Evolutionary conservation across 306 rosid species (phyloP).

Genomic region (Sechiopsis laciniata): DNA sequence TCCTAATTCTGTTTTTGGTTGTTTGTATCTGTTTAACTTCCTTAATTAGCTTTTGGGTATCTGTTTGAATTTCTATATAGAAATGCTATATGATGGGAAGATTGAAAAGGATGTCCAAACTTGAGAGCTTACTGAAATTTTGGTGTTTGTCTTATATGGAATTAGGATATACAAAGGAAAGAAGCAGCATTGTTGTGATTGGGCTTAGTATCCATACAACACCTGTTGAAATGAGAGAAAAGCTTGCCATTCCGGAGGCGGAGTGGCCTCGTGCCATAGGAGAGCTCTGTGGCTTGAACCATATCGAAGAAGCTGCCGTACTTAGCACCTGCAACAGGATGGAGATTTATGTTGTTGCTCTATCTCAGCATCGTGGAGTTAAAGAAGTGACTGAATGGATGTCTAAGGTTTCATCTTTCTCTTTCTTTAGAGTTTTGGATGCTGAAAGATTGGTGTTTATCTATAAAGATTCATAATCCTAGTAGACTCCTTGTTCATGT

Average conservation of each 20-base stretch:
- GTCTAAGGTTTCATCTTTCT: constrained; percentile 59
- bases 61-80: constrained; percentile 7
- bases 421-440: not conserved
- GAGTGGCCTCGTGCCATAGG: constrained; percentile 98
- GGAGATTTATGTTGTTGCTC: constrained; percentile 97
- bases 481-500: not conserved
- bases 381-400: constrained; percentile 98
- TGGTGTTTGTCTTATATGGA: constrained; percentile 1
- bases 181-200: constrained; percentile 85
- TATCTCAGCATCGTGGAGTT: constrained; percentile 96
- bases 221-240: constrained; percentile 98
- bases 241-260: constrained; percentile 95
- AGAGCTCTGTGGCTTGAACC: constrained; percentile 85
- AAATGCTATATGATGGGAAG: constrained; percentile 1
- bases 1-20: not conserved
- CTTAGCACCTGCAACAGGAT: constrained; percentile 97
- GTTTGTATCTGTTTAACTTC: not conserved
- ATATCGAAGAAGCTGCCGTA: constrained; percentile 98
- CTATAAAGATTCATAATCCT: not conserved
- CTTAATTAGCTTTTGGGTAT: constrained; percentile 11
- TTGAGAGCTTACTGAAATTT: constrained; percentile 12
- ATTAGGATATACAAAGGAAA: constrained; percentile 92
- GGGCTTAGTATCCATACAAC: constrained; percentile 96
- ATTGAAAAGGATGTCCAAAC: not conserved
- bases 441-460: not conserved